phyloP scores from a whole-genome alignment of 2,329 filamentous ascomycete species.

The Cytospora chrysosperma region DNA sequence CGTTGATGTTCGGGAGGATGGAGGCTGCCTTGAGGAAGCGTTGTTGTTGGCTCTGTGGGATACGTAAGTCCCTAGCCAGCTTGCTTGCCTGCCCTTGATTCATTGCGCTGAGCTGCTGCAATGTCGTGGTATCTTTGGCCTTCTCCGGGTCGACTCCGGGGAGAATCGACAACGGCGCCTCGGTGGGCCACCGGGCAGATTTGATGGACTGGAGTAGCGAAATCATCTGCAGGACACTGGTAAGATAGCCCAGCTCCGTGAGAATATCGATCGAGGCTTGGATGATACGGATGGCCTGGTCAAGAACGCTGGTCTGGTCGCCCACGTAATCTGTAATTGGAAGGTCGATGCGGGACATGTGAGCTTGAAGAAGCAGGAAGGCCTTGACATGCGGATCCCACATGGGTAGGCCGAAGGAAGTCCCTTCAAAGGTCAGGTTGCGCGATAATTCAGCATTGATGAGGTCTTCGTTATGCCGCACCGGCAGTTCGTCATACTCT shows the following conservation, averaged over 20 bases:
- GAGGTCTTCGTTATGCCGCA: constrained; percentile 96
- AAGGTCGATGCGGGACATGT: constrained; percentile 88
- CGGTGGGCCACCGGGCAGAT: constrained; percentile 84
- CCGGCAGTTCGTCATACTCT: constrained; percentile 96
- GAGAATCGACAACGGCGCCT: constrained; percentile 75
- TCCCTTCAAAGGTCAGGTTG: constrained; percentile 66
- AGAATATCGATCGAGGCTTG: constrained; percentile 94
- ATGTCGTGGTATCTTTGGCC: constrained; percentile 36
- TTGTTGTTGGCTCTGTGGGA: constrained; percentile 44
- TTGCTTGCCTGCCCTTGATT: constrained; percentile 37
- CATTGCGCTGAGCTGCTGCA: constrained; percentile 44
- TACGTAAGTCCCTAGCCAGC: constrained; percentile 50
- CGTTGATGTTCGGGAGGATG: constrained; percentile 66
- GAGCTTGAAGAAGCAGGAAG: constrained; percentile 88
- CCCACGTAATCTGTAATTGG: constrained; percentile 97
- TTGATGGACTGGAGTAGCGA: constrained; percentile 88
- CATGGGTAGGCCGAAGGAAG: constrained; percentile 74
- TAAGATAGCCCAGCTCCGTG: constrained; percentile 80
- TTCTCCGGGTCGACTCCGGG: constrained; percentile 62
- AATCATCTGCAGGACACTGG: constrained; percentile 79
- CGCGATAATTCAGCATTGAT: constrained; percentile 89
- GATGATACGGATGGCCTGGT: constrained; percentile 95
- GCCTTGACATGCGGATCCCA: constrained; percentile 99
- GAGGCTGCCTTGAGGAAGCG: constrained; percentile 60
- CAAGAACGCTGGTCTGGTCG: constrained; percentile 84